Evolutionary conservation across 805 yeast species (phyloP), one percentile per base, ranked within the genome.

Genomic region (Wickerhamiella alocasiicola): DNA sequence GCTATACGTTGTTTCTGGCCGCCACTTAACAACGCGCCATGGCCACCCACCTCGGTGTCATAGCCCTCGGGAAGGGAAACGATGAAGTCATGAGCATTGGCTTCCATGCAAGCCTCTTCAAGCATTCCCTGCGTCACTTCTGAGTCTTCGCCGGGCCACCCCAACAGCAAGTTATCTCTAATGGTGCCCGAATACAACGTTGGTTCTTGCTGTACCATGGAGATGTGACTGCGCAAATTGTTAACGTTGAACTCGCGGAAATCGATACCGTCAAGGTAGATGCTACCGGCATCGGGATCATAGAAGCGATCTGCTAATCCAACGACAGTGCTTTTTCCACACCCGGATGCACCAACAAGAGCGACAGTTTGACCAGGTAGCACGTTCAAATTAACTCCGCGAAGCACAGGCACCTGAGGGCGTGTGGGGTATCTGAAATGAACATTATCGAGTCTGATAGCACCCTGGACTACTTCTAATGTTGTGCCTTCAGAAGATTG

Each of bases 1-100:
- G 80, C 80, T 26, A 75, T 62, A 48, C 79, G 62, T 55, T 75
- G 81, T 49, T 75, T 73, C 50, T 75, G 81, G 7, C 81, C 81
- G 21, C 81, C 81, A 2, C 78, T 71, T n/a, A 75, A 57, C 17
- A 70, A 59, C 1, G 71, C 66, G 1, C 75, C 75, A 28, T 70
- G 54, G 5, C 65, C 53, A 3, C 74, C 74, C 41, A 68, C 67
- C 9, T 65, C 52, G 0, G 75, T 70, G 31, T 70, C 70, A 47
- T 68, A 70, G 6, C 71, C 72, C 33, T 70, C 72, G 1, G 74
- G 72, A 47, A 70, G 63, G 1, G 62, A 51, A 44, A 51, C 52
- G 21, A 70, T 66, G 47, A 70, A 70, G 38, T 68, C 73, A 46
- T 69, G 72, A 20, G 55, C 54, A 36, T 70, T 69, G 32, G 75